Percentiles rank a stretch among this genome's conserved stretches.
These are phyloP conservation scores for Macadamia integrifolia DNA, from an alignment of 164 flowering plant genomes.

Conservation along the genomic window DNA sequence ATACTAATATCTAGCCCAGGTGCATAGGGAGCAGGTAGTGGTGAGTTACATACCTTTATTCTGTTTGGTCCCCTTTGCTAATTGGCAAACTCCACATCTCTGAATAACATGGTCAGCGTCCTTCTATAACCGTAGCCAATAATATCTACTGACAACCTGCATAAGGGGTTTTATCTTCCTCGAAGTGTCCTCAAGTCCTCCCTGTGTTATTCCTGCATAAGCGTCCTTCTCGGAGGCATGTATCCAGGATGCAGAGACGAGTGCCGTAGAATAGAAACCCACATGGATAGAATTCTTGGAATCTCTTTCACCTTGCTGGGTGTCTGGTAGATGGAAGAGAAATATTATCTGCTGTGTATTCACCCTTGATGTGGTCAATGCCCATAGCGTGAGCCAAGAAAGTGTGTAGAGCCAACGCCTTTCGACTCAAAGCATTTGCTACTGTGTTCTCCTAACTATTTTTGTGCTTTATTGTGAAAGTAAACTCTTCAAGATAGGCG, in stretches of 20 bases:
- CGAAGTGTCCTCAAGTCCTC: not conserved
- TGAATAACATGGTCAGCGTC: slow-evolving; percentile 6
- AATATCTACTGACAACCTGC: not conserved
- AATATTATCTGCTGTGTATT: not conserved
- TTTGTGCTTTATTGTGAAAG: not conserved
- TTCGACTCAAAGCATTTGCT: not conserved
- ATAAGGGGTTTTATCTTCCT: not conserved
- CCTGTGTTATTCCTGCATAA: not conserved
- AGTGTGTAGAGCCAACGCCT: not conserved
- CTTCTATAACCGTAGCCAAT: slow-evolving; percentile 3
- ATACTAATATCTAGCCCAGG: slow-evolving; percentile 10
- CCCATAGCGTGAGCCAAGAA: no score
- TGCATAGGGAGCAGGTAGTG: slow-evolving; percentile 5
- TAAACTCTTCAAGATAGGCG: not conserved
- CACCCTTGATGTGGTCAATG: no score
- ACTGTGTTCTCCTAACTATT: not conserved
- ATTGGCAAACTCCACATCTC: slow-evolving; percentile 8
- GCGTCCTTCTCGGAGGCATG: not conserved
- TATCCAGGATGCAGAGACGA: not conserved
- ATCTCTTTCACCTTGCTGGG: not conserved
- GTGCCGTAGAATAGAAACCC: not conserved
- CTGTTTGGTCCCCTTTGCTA: not conserved
- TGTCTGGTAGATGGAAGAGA: not conserved
- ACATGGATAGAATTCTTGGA: not conserved
- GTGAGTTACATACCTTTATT: slow-evolving; percentile 8